A percentile compares a stretch with the other conserved stretches of the same genome.
These are phyloP conservation scores for Fusarium sp. DNA, from an alignment of 2,329 filamentous ascomycete species.

Conservation along the genomic window DNA sequence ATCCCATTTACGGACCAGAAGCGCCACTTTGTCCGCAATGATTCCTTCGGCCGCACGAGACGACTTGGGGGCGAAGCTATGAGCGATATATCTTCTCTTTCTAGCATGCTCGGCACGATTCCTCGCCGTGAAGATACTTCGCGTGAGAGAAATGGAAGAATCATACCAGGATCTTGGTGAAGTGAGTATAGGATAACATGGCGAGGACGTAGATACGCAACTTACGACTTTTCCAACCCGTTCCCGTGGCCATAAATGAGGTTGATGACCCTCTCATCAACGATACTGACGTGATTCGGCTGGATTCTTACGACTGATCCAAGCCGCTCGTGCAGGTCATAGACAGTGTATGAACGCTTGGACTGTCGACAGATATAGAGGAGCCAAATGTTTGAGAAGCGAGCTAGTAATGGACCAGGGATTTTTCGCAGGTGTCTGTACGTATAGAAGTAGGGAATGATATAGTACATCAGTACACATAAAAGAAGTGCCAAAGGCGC, in stretches of 20 bases:
- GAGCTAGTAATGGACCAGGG: background rate
- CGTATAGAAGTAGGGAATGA: background rate
- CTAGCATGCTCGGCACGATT: slow-evolving; percentile 2
- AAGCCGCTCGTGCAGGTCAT: background rate
- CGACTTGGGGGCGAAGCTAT: slow-evolving; percentile 5
- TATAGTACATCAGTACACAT: background rate
- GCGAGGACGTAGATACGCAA: background rate
- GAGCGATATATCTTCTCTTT: background rate
- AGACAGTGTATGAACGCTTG: background rate
- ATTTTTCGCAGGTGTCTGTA: background rate
- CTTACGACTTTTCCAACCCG: background rate
- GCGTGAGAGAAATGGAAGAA: background rate
- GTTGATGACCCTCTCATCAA: background rate
- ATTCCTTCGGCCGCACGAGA: background rate
- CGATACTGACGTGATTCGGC: background rate
- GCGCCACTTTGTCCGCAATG: background rate
- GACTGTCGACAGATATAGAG: background rate
- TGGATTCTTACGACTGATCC: background rate
- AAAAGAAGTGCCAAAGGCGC: background rate
- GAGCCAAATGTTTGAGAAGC: background rate
- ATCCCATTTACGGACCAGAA: background rate
- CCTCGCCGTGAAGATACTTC: background rate
- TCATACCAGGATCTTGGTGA: background rate
- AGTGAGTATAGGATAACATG: background rate
- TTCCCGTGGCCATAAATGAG: slow-evolving; percentile 3